These are phyloP conservation scores for Lithospermum erythrorhizon DNA, from an alignment of 257 asterid species.

Conservation along the genomic window DNA sequence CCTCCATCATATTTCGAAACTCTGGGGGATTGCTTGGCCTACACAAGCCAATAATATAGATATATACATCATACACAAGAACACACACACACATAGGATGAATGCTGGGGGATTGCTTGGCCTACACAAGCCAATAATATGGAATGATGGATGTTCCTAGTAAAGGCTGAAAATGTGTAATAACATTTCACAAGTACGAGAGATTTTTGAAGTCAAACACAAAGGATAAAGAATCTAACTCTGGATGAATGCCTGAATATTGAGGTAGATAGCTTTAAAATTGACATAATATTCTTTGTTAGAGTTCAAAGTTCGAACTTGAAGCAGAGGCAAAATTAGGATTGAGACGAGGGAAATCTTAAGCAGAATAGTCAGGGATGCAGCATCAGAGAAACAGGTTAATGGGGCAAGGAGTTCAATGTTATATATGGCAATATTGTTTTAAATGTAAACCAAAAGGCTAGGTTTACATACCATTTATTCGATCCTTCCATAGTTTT, in stretches of 20 bases:
- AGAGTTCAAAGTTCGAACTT: not conserved
- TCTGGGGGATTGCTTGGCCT: constrained; percentile 75
- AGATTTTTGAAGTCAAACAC: not conserved
- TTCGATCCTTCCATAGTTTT: constrained; percentile 60
- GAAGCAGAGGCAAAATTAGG: not conserved
- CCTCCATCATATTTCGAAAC: constrained; percentile 53
- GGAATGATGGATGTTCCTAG: not conserved
- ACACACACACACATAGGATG: too few species aligned
- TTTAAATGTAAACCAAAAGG: too few species aligned
- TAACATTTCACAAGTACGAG: not conserved
- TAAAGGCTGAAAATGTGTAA: not conserved
- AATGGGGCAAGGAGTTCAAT: not conserved
- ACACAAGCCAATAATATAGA: constrained; percentile 11
- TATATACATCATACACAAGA: not conserved
- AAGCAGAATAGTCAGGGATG: not conserved
- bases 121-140: constrained; percentile 32
- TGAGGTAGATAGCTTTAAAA: not conserved
- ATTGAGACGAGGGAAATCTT: not conserved
- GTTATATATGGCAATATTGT: too few species aligned
- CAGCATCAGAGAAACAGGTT: not conserved
- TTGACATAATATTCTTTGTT: not conserved
- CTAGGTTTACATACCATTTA: constrained; percentile 38
- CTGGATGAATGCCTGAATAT: not conserved
- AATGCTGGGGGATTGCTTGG: constrained; percentile 64
- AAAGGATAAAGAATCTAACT: not conserved